These are phyloP conservation scores for Sporothrix protearum DNA, from an alignment of 2,329 filamentous ascomycete genomes.

Conservation along the genomic window DNA sequence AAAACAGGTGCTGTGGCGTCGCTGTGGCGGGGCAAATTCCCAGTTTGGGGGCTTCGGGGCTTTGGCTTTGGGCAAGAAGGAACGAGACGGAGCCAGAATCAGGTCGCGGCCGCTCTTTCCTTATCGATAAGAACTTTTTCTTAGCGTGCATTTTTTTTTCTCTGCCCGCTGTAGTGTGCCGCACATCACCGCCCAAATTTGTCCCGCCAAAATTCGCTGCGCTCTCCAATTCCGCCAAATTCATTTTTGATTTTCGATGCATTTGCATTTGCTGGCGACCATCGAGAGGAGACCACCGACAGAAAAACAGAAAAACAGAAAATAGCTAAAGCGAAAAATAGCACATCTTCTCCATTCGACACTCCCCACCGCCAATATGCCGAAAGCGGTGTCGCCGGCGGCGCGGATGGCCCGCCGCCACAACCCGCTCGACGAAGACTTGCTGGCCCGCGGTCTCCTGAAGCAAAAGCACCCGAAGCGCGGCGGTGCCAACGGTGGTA, in stretches of 20 bases:
- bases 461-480: slow-evolving; percentile 72
- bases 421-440: slow-evolving; percentile 87
- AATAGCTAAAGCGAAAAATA: no score
- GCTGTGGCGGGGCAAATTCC: slow-evolving; percentile 20
- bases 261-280: background rate
- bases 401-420: slow-evolving; percentile 65
- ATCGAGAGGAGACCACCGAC: background rate
- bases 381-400: slow-evolving; percentile 66
- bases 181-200: slow-evolving; percentile 23
- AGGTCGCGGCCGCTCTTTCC: no score
- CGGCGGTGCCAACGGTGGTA: slow-evolving; percentile 58
- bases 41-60: background rate
- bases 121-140: slow-evolving; percentile 24
- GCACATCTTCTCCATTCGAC: no score
- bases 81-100: background rate
- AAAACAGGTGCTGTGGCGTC: slow-evolving; percentile 21
- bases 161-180: slow-evolving; percentile 15
- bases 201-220: slow-evolving; percentile 15
- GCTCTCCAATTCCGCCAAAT: background rate
- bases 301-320: no score
- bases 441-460: slow-evolving; percentile 66
- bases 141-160: slow-evolving; percentile 23
- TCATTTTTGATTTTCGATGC: background rate
- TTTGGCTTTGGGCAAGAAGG: background rate
- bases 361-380: slow-evolving; percentile 62